Evolutionary conservation across 2,329 filamentous ascomycete species (phyloP).

Genomic region (Incumbomyces lentus): DNA sequence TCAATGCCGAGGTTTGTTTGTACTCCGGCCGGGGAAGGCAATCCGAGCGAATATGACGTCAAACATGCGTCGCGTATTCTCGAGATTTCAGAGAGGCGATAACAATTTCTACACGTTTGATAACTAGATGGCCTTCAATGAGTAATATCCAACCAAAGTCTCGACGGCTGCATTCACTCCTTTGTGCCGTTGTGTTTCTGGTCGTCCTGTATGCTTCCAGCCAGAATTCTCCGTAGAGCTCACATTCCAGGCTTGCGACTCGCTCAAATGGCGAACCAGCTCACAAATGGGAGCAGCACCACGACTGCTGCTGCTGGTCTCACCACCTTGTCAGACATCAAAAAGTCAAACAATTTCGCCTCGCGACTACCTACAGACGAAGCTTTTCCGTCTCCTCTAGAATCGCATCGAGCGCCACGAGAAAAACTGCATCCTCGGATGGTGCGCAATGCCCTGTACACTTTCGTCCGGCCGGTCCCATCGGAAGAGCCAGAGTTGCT

Average conservation of each 20-base stretch:
- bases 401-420: conserved; percentile 71
- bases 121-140: no score
- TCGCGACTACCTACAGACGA: conserved; percentile 63
- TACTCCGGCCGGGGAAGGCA: not conserved
- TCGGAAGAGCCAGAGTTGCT: conserved; percentile 67
- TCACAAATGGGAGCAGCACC: conserved; percentile 23
- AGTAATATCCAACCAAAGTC: no score
- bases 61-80: no score
- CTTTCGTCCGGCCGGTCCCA: conserved; percentile 74
- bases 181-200: not conserved
- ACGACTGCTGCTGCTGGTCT: conserved; percentile 11
- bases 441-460: conserved; percentile 77
- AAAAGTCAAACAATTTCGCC: conserved; percentile 57
- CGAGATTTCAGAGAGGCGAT: not conserved
- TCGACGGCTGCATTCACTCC: no score
- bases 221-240: conserved; percentile 1
- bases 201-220: conserved; percentile 5
- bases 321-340: conserved; percentile 38
- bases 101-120: not conserved
- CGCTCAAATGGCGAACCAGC: conserved; percentile 36
- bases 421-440: conserved; percentile 66
- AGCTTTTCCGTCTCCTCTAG: conserved; percentile 65
- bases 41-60: no score
- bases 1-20: no score
- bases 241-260: conserved; percentile 26